Percentiles rank a stretch among this genome's conserved stretches.
Conservation (phyloP, 495 filamentous ascomycete genomes). For the Hypoxylon fragiforme region DNA sequence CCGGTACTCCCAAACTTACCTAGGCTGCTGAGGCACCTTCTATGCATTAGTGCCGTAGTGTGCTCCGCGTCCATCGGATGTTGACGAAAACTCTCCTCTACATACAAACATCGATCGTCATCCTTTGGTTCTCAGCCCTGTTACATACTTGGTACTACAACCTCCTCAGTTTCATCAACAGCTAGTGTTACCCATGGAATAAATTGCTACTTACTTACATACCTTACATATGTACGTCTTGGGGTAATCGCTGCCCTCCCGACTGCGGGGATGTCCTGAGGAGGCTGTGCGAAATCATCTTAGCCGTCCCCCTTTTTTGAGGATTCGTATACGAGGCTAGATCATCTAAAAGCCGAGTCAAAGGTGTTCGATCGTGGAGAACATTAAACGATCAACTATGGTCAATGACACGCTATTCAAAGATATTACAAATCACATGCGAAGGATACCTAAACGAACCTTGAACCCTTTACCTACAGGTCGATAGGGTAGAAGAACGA, state of each 20-base stretch:
- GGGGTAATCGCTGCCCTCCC: no score
- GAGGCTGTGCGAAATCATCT: not conserved
- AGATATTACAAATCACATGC: no score
- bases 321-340: no score
- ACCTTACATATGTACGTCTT: no score
- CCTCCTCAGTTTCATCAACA: not conserved
- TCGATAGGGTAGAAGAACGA: no score
- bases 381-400: no score
- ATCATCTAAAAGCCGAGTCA: no score
- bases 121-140: slow-evolving; percentile 15
- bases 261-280: slow-evolving; percentile 7
- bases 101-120: slow-evolving; percentile 7
- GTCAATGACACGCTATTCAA: no score
- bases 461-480: no score
- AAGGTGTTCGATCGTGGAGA: no score
- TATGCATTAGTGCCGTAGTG: slow-evolving; percentile 13
- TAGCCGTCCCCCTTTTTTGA: not conserved
- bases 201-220: not conserved
- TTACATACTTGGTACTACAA: not conserved
- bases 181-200: slow-evolving; percentile 4
- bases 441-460: no score
- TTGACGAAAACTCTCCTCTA: slow-evolving; percentile 9
- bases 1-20: slow-evolving; percentile 27
- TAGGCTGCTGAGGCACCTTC: no score
- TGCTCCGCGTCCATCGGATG: slow-evolving; percentile 8